Evolutionary conservation across 2,329 filamentous ascomycete genomes (phyloP).

Genomic region (Purpureocillium takamizusanense): DNA sequence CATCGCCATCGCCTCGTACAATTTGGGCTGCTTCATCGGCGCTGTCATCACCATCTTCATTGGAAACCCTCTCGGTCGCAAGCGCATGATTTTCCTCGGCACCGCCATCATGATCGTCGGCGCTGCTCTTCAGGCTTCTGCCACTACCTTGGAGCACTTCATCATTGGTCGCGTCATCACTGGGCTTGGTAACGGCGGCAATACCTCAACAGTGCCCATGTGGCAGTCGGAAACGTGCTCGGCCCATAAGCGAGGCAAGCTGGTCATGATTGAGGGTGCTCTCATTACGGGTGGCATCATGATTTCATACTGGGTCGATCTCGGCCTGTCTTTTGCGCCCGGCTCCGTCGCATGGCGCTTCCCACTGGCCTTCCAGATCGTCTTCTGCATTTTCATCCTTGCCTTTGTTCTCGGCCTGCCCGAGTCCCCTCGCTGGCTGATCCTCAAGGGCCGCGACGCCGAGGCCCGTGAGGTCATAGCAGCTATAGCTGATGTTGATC

Average conservation of each 20-base stretch:
- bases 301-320: constrained; percentile 52
- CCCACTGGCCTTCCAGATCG: constrained; percentile 44
- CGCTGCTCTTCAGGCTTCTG: constrained; percentile 47
- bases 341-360: constrained; percentile 43
- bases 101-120: constrained; percentile 50
- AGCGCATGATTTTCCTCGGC: constrained; percentile 50
- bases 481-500: constrained; percentile 44
- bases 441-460: constrained; percentile 34
- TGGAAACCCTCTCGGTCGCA: constrained; percentile 52
- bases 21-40: constrained; percentile 53
- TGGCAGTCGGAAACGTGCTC: constrained; percentile 54
- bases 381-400: constrained; percentile 51
- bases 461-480: constrained; percentile 38
- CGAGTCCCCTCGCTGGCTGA: constrained; percentile 42
- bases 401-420: constrained; percentile 41
- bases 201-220: constrained; percentile 48
- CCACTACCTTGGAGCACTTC: constrained; percentile 44
- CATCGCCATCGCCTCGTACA: constrained; percentile 47
- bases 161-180: constrained; percentile 51
- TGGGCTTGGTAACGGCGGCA: constrained; percentile 47
- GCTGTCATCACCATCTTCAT: constrained; percentile 58
- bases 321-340: constrained; percentile 42
- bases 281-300: constrained; percentile 49
- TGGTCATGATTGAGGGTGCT: constrained; percentile 52
- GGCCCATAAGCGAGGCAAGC: constrained; percentile 47